These are phyloP conservation scores for Azolla pinnata DNA, from an alignment of 75 land plant species.

Conservation along the genomic window DNA sequence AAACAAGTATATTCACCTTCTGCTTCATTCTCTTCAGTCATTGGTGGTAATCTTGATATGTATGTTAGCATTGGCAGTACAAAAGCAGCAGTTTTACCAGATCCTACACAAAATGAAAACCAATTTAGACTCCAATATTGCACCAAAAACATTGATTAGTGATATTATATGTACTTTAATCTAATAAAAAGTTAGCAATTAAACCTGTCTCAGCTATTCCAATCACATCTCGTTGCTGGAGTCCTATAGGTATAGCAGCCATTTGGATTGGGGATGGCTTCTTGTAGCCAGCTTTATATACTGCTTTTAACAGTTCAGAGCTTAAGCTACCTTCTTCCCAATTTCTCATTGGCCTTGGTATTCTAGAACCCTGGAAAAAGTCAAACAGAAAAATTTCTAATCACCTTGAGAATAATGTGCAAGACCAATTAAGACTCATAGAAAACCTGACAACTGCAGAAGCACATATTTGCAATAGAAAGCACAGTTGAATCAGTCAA, in stretches of 20 bases:
- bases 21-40: conserved; percentile 90
- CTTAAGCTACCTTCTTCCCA: conserved; percentile 81
- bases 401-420: too few species aligned
- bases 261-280: conserved; percentile 95
- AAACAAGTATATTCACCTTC: conserved; percentile 21
- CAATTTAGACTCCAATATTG: background rate
- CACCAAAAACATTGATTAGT: background rate
- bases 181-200: background rate
- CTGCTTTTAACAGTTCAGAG: conserved; percentile 76
- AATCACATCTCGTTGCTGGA: conserved; percentile 95
- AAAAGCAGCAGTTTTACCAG: conserved; percentile 98
- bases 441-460: background rate
- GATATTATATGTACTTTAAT: background rate
- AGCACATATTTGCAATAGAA: background rate
- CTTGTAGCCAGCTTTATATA: conserved; percentile 75
- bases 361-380: conserved; percentile 54
- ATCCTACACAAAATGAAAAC: conserved; percentile 27
- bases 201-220: conserved; percentile 93
- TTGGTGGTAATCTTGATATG: conserved; percentile 83
- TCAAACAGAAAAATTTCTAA: too few species aligned
- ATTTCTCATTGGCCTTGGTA: conserved; percentile 89
- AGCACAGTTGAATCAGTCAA: too few species aligned
- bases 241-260: conserved; percentile 95
- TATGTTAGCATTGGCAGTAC: conserved; percentile 96
- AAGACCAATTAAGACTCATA: background rate